Conservation (phyloP, 208 protist genomes). For the Spongospora subterranea region DNA sequence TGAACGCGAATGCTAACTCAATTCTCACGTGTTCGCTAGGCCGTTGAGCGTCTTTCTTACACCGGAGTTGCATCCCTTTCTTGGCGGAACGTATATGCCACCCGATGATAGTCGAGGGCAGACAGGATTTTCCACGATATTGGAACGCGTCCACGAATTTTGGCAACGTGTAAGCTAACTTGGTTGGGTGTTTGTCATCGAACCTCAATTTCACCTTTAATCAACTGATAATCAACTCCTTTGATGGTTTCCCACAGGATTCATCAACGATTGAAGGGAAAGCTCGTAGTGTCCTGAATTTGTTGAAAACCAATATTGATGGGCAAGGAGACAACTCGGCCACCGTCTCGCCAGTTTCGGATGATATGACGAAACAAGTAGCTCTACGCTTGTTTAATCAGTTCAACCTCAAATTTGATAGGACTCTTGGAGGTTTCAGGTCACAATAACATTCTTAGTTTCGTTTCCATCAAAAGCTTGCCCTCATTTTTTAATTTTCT, state of each 20-base stretch:
- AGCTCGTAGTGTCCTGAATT: background rate
- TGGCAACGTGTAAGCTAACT: background rate
- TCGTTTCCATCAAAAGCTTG: background rate
- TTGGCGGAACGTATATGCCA: slow-evolving; percentile 57
- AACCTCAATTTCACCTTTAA: no score
- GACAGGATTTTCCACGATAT: background rate
- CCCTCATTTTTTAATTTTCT: background rate
- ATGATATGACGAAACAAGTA: background rate
- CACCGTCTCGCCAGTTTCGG: background rate
- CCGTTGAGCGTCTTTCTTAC: slow-evolving; percentile 67
- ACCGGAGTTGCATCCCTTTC: slow-evolving; percentile 64
- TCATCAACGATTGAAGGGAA: background rate
- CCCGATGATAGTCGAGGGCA: background rate
- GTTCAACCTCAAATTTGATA: background rate
- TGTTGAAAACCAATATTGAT: background rate
- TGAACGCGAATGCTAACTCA: background rate
- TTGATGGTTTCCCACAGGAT: background rate
- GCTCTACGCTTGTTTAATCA: background rate
- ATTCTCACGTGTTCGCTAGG: slow-evolving; percentile 60
- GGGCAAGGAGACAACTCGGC: background rate
- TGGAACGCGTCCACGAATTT: background rate
- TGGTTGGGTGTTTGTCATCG: no score
- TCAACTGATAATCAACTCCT: no score
- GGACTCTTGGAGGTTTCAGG: slow-evolving; percentile 44
- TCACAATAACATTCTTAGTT: no score